These are phyloP conservation scores for Licmophora abbreviata DNA, from an alignment of 108 stramenopile genomes.

Conservation along the genomic window DNA sequence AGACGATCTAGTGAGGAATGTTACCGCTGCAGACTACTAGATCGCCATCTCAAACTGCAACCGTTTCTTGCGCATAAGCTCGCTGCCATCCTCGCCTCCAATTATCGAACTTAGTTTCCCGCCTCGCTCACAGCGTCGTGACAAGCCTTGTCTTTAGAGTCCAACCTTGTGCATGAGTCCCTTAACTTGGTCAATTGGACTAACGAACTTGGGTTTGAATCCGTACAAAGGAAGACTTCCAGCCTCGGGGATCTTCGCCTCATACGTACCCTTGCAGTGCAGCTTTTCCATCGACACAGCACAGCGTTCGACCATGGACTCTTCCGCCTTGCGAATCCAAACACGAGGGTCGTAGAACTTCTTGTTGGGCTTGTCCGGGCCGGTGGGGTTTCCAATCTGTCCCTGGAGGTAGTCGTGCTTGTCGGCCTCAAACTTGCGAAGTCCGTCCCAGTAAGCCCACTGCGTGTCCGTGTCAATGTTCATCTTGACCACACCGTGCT, in stretches of 20 bases:
- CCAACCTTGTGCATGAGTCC: too few species aligned
- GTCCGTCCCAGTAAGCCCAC: constrained; percentile 95
- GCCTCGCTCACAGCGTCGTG: too few species aligned
- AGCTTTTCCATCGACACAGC: constrained; percentile 81
- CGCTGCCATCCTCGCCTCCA: too few species aligned
- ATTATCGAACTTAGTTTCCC: too few species aligned
- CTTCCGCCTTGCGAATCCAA: constrained; percentile 95
- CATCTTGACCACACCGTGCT: constrained; percentile 94
- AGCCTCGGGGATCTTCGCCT: constrained; percentile 18
- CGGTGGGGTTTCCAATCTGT: constrained; percentile 96
- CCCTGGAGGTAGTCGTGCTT: constrained; percentile 85
- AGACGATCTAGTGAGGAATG: too few species aligned
- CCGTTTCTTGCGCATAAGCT: too few species aligned
- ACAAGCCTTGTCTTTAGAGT: too few species aligned
- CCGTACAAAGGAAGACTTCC: constrained; percentile 5
- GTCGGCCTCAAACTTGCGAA: constrained; percentile 69
- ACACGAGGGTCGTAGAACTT: constrained; percentile 97
- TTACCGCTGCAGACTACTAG: too few species aligned
- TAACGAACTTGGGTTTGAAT: constrained; percentile 1
- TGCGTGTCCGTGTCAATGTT: constrained; percentile 98
- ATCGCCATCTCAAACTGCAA: too few species aligned
- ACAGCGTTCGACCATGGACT: constrained; percentile 80
- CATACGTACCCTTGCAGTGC: constrained; percentile 55
- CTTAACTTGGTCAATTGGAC: too few species aligned
- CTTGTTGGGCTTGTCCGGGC: constrained; percentile 96